These are phyloP conservation scores for Porogramme epimiltina DNA, from an alignment of 1,284 basidiomycete genomes.

Conservation along the genomic window DNA sequence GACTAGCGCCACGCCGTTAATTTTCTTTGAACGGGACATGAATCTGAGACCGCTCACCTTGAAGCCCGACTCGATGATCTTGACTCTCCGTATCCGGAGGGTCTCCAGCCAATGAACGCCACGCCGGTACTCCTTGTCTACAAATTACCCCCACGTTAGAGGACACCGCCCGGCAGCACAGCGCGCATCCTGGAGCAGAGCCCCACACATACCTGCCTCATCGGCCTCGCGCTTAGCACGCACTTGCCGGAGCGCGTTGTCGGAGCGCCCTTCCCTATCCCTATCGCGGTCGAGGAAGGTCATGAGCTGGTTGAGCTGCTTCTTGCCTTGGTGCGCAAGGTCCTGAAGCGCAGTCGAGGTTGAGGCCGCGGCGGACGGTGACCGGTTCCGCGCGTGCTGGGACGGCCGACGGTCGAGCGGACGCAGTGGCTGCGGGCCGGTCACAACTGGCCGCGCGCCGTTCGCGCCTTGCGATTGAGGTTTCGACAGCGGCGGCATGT, in stretches of 20 bases:
- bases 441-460: slow-evolving; percentile 46
- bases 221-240: slow-evolving; percentile 89
- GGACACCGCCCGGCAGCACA: not conserved
- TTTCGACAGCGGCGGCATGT: slow-evolving; percentile 30
- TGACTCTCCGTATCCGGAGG: slow-evolving; percentile 78
- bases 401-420: slow-evolving; percentile 77
- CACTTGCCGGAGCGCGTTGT: slow-evolving; percentile 70
- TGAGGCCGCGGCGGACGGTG: slow-evolving; percentile 50
- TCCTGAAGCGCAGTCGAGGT: slow-evolving; percentile 70
- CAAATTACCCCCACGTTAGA: not conserved
- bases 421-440: slow-evolving; percentile 69
- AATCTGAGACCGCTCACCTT: slow-evolving; percentile 44
- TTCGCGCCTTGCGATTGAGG: slow-evolving; percentile 36
- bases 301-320: slow-evolving; percentile 75
- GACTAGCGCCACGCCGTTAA: slow-evolving; percentile 50
- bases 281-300: slow-evolving; percentile 72
- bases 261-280: slow-evolving; percentile 47
- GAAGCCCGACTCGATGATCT: slow-evolving; percentile 82
- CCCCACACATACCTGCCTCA: slow-evolving; percentile 83
- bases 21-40: too few relatives aligned
- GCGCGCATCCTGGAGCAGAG: not conserved
- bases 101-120: slow-evolving; percentile 95
- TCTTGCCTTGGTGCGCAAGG: slow-evolving; percentile 80
- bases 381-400: slow-evolving; percentile 63
- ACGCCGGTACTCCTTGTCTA: slow-evolving; percentile 91